Evolutionary conservation across 2,329 filamentous ascomycete species (phyloP).

Genomic region (Myriosclerotinia duriaeana): DNA sequence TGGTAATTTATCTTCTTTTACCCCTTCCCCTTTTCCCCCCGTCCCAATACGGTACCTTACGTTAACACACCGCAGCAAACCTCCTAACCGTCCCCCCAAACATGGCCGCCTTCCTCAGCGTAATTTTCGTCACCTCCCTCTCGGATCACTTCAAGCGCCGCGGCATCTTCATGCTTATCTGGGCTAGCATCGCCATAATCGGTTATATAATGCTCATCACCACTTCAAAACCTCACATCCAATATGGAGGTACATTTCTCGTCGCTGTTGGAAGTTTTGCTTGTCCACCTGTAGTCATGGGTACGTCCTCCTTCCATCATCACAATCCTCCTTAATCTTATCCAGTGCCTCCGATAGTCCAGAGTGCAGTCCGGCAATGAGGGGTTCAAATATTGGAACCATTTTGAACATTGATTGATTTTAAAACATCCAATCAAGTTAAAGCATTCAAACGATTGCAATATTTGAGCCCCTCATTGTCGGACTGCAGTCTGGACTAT

Average conservation of each 20-base stretch:
- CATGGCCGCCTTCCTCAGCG: conserved; percentile 64
- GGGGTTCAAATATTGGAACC: no score
- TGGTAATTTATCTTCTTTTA: background rate
- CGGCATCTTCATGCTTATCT: conserved; percentile 68
- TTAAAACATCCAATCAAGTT: no score
- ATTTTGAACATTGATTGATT: no score
- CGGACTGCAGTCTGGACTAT: no score
- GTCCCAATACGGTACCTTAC: background rate
- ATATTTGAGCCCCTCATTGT: no score
- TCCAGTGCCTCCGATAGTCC: no score
- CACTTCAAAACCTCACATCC: conserved; percentile 60
- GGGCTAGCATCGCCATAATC: conserved; percentile 64
- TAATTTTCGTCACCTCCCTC: conserved; percentile 66
- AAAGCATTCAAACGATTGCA: no score
- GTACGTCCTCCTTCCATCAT: background rate
- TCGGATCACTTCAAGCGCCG: conserved; percentile 72
- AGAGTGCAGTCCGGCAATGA: no score
- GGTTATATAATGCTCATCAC: conserved; percentile 79
- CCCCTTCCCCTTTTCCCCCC: background rate
- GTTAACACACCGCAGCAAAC: conserved; percentile 48
- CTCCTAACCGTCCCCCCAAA: conserved; percentile 53
- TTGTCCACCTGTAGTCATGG: conserved; percentile 42
- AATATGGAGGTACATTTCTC: conserved; percentile 80
- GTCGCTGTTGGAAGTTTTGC: conserved; percentile 87
- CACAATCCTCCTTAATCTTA: background rate